phyloP scores from a whole-genome alignment of 1,284 basidiomycete species.

The Albatrellus sp. region DNA sequence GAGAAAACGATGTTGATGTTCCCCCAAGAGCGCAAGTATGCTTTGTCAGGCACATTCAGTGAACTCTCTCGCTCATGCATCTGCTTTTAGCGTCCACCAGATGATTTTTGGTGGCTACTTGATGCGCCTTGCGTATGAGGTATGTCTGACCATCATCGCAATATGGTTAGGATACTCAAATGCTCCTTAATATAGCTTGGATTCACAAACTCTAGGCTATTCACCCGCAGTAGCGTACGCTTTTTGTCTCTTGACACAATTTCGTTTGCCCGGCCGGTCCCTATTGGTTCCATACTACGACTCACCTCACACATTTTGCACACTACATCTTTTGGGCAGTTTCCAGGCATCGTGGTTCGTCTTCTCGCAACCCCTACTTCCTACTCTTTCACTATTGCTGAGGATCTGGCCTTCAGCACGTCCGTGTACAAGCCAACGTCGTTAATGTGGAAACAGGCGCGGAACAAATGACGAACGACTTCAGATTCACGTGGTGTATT shows the following conservation, averaged over 20 bases:
- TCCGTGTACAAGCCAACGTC: constrained; percentile 66
- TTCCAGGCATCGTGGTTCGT: constrained; percentile 41
- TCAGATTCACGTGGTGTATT: constrained; percentile 58
- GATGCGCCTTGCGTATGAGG: constrained; percentile 60
- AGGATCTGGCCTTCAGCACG: constrained; percentile 31
- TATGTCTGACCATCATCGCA: constrained; percentile 15
- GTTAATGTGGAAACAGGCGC: constrained; percentile 61
- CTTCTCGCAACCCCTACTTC: not conserved
- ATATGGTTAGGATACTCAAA: constrained; percentile 1
- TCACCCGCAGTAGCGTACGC: constrained; percentile 53
- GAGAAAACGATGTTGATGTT: constrained; percentile 75
- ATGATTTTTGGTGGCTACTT: constrained; percentile 68
- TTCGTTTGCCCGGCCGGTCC: constrained; percentile 69
- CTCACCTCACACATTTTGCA: constrained; percentile 59
- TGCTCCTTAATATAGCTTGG: constrained; percentile 39
- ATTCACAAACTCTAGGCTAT: constrained; percentile 61
- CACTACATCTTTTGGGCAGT: constrained; percentile 29
- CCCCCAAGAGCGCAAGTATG: constrained; percentile 71
- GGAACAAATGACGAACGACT: constrained; percentile 60
- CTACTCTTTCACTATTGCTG: not conserved
- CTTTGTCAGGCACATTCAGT: not conserved
- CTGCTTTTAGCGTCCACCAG: constrained; percentile 48
- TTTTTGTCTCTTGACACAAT: constrained; percentile 75
- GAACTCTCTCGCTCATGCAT: not conserved
- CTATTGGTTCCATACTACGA: constrained; percentile 69